Percentiles rank a stretch among this genome's conserved stretches.
Evolutionary conservation across 352 stramenopile genomes (phyloP).

Genomic region (Thraustochytrium striatum): DNA sequence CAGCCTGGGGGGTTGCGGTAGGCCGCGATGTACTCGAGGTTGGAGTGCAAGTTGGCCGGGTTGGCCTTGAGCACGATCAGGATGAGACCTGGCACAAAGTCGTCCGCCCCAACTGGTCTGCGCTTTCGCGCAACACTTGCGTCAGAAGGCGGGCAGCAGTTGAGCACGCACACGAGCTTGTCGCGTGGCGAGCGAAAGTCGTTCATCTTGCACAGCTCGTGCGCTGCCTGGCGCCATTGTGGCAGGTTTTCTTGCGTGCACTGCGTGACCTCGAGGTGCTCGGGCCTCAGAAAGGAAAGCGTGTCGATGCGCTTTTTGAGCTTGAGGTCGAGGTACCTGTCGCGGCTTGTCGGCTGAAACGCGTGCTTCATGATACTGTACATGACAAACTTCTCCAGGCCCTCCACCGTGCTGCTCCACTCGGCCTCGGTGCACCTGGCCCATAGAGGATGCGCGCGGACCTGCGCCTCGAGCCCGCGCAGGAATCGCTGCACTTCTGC

Average conservation of each 20-base stretch:
- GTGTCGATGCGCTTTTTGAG: constrained; percentile 66
- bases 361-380: constrained; percentile 73
- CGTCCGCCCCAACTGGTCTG: constrained; percentile 75
- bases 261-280: constrained; percentile 74
- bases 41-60: constrained; percentile 70
- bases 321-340: constrained; percentile 60
- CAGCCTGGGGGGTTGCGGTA: constrained; percentile 63
- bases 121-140: constrained; percentile 84
- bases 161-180: constrained; percentile 74
- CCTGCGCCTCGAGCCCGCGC: constrained; percentile 10
- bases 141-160: constrained; percentile 74
- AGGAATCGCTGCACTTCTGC: not conserved
- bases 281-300: constrained; percentile 70
- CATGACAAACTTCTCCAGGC: constrained; percentile 80
- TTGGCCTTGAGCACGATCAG: constrained; percentile 78
- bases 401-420: constrained; percentile 24
- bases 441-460: constrained; percentile 8
- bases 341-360: constrained; percentile 61
- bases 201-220: constrained; percentile 53
- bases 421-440: not conserved
- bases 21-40: constrained; percentile 75
- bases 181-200: constrained; percentile 65
- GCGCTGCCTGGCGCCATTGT: constrained; percentile 54
- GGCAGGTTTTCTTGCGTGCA: constrained; percentile 55
- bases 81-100: constrained; percentile 84